Evolutionary conservation across 331 rosid genomes (phyloP), one percentile per base, ranked within the genome.

Genomic region (Quercus phellos): DNA sequence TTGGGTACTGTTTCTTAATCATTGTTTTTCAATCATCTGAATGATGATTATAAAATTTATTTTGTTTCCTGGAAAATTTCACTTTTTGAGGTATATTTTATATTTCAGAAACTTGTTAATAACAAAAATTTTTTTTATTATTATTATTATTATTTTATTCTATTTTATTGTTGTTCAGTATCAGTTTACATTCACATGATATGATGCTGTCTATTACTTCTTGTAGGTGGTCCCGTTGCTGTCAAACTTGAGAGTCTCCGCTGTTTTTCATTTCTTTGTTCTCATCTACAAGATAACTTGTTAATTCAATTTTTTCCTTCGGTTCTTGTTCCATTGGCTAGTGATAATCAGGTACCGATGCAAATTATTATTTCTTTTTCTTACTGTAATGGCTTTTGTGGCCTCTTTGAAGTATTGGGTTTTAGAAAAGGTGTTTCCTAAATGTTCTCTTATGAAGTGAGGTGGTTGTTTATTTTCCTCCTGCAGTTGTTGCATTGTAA

Each of bases 201-300:
- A 21, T 70, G 76, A 63, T 61, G 22, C 55, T 77, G 73, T 46
- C 38, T 35, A 46, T 80, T 87, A 34, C 26, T 51, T 70, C 78
- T 76, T 86, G 73, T 80, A 94, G 99, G 89, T 77, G 87, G 90
- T 81, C 93, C 97, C 76, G 74, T 77, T 81, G 84, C 88, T 18
- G 91, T 91, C 51, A 97, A 91, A 88, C 81, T 92, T 75, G 97
- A 89, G 87, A 92, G 96, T 84, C 98, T 94, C 56, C 82, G 86
- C 68, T 90, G 94, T 82, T 90, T 87, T 82, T 80, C 88, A n/a
- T 85, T 81, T 83, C 92, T 90, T 71, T 92, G 96, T 78, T 82
- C 70, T 80, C 83, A 85, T 77, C 76, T 90, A 19, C 93, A 89
- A 76, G 90, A 84, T 69, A 80, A 81, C 69, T 81, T 92, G 85